Base-by-base conservation (phyloP, 2,329 filamentous ascomycete species). In the Anthostomella pinea region DNA sequence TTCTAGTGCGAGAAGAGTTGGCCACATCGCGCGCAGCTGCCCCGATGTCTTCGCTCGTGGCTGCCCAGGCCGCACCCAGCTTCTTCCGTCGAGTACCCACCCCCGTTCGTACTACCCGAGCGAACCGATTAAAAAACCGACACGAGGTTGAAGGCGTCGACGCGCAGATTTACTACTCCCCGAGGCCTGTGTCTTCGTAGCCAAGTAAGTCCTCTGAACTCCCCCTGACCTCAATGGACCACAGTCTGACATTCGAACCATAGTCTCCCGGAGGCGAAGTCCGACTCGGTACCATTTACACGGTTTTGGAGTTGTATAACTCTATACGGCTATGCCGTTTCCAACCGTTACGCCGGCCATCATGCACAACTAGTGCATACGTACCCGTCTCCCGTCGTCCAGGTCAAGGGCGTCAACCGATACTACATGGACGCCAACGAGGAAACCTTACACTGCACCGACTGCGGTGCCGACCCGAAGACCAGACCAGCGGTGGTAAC, bases 21-120 rank as follows among this genome's bases (percentile, higher is more conserved):
- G 93, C 43, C 93, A 97, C 77, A 96, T 97, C 66, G 91, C 93
- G 55, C 88, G 86, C 57, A 89, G 89, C 77, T 93, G 87, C 80
- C 73, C 78, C 58, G 79, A 87, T 69, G 75, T 75, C 42, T 75
- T 75, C 41, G 66, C 58, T 49, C 64, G 60, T 41, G 65, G 58
- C 50, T 63, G 59, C 46, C n/a, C 21, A 23, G 21, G 21, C 11
- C 21, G 21, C 21, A n/a, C n/a, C n/a, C n/a, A n/a, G n/a, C n/a
- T n/a, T n/a, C n/a, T n/a, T n/a, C n/a, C n/a, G n/a, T n/a, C n/a
- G n/a, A n/a, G n/a, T n/a, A n/a, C n/a, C n/a, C n/a, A n/a, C n/a
- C n/a, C n/a, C n/a, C n/a, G n/a, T n/a, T n/a, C n/a, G n/a, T n/a
- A n/a, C n/a, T n/a, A n/a, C n/a, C n/a, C n/a, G n/a, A n/a, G n/a